phyloP scores from a whole-genome alignment of 169 alveolate genomes.

The Cryptosporidium tyzzeri region DNA sequence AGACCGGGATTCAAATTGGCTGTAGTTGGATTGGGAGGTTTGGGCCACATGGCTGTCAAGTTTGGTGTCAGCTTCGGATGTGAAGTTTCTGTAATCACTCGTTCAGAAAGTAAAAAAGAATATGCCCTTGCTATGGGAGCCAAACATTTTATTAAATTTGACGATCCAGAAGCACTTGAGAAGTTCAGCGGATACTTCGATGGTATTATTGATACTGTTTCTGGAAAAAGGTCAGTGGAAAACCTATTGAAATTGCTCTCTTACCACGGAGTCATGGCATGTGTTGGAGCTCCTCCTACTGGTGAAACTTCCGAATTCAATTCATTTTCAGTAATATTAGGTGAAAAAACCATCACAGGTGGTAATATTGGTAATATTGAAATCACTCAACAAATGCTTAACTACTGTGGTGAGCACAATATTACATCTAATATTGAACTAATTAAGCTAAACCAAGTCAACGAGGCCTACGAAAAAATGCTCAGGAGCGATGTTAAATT shows the following conservation, averaged over 20 bases:
- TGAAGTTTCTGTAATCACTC: slow-evolving; percentile 55
- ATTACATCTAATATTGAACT: slow-evolving; percentile 51
- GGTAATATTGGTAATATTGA: slow-evolving; percentile 70
- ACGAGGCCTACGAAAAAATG: slow-evolving; percentile 60
- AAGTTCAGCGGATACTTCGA: slow-evolving; percentile 46
- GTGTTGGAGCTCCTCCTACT: slow-evolving; percentile 77
- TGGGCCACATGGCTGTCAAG: slow-evolving; percentile 89
- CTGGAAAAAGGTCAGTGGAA: slow-evolving; percentile 13
- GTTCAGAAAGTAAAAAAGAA: slow-evolving; percentile 60
- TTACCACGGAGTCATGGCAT: slow-evolving; percentile 36
- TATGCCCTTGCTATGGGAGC: slow-evolving; percentile 61
- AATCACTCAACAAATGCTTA: slow-evolving; percentile 74
- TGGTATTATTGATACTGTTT: slow-evolving; percentile 71
- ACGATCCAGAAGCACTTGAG: slow-evolving; percentile 29
- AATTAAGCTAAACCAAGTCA: slow-evolving; percentile 43
- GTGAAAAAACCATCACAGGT: slow-evolving; percentile 70
- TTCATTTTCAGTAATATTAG: slow-evolving; percentile 30
- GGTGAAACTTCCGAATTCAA: slow-evolving; percentile 16
- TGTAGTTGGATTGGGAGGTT: slow-evolving; percentile 89
- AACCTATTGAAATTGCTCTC: slow-evolving; percentile 16
- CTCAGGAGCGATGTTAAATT: slow-evolving; percentile 67
- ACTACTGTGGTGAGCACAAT: slow-evolving; percentile 73
- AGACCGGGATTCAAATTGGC: slow-evolving; percentile 83
- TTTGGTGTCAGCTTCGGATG: slow-evolving; percentile 79
- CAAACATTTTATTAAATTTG: slow-evolving; percentile 24